Evolutionary conservation across 2,329 filamentous ascomycete genomes (phyloP).

Genomic region (Drechslerella dactyloides): DNA sequence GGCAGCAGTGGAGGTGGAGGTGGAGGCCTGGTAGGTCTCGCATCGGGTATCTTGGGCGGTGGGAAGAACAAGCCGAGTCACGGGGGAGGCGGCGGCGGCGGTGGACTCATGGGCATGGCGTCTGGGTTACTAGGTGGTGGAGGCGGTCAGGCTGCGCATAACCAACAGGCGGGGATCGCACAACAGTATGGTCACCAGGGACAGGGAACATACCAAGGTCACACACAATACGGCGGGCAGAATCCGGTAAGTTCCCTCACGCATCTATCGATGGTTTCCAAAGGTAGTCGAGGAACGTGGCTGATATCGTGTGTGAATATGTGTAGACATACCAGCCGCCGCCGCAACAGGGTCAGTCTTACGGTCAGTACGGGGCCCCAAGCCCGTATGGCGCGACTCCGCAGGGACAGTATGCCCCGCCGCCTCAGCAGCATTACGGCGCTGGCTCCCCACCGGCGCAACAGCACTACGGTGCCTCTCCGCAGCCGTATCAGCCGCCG

Average conservation of each 20-base stretch:
- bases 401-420: constrained; percentile 43
- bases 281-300: neutral
- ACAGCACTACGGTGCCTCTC: constrained; percentile 26
- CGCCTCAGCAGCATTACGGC: constrained; percentile 33
- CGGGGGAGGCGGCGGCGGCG: constrained; percentile 29
- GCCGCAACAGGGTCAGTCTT: constrained; percentile 26
- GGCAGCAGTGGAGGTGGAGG: constrained; percentile 46
- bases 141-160: constrained; percentile 23
- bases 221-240: constrained; percentile 38
- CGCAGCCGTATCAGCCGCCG: constrained; percentile 31
- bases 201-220: constrained; percentile 30
- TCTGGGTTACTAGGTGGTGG: constrained; percentile 38
- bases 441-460: constrained; percentile 34
- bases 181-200: constrained; percentile 50
- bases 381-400: constrained; percentile 28
- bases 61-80: constrained; percentile 48
- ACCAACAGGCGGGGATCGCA: constrained; percentile 36
- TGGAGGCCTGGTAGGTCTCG: constrained; percentile 50
- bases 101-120: constrained; percentile 39
- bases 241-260: constrained; percentile 20
- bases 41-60: constrained; percentile 52
- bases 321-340: constrained; percentile 42
- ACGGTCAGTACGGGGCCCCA: constrained; percentile 30
- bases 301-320: constrained; percentile 8
- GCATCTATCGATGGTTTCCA: neutral